These are phyloP conservation scores for Cucumis cinereus DNA, from an alignment of 306 rosid species.

Conservation along the genomic window DNA sequence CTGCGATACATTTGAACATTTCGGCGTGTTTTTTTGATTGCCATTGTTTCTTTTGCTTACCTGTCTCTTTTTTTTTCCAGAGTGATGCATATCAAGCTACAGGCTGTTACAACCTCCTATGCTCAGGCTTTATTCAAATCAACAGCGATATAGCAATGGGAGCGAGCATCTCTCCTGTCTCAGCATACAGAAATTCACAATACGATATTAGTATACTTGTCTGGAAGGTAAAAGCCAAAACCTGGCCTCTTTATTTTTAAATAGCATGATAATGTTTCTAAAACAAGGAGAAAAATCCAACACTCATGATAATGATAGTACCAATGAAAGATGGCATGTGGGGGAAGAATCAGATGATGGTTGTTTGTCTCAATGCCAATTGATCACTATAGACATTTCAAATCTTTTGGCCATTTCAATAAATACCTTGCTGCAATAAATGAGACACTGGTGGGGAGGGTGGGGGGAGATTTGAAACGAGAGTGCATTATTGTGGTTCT, in stretches of 20 bases:
- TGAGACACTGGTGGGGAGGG: background rate
- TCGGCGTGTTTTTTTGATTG: background rate
- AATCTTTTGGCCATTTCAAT: background rate
- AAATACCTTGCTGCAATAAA: background rate
- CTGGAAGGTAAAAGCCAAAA: constrained; percentile 74
- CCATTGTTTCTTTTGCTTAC: background rate
- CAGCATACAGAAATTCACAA: constrained; percentile 51
- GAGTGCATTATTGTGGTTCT: background rate
- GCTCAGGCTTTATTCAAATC: constrained; percentile 95
- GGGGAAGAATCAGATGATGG: constrained; percentile 2
- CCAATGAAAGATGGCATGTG: constrained; percentile 4
- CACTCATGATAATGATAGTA: background rate
- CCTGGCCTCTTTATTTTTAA: background rate
- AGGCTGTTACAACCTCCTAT: constrained; percentile 97
- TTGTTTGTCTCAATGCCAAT: background rate
- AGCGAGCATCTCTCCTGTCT: constrained; percentile 86
- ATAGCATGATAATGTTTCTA: background rate
- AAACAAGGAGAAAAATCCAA: background rate
- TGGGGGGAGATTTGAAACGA: background rate
- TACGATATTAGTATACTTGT: constrained; percentile 85
- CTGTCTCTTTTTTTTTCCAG: constrained; percentile 19
- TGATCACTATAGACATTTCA: background rate
- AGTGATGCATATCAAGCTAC: constrained; percentile 99
- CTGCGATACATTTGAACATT: background rate
- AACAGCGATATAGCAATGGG: constrained; percentile 91